Evolutionary conservation across 768 basidiomycete species (phyloP), one percentile per base, ranked within the genome.

Genomic region (Phanerochaete carnosa): DNA sequence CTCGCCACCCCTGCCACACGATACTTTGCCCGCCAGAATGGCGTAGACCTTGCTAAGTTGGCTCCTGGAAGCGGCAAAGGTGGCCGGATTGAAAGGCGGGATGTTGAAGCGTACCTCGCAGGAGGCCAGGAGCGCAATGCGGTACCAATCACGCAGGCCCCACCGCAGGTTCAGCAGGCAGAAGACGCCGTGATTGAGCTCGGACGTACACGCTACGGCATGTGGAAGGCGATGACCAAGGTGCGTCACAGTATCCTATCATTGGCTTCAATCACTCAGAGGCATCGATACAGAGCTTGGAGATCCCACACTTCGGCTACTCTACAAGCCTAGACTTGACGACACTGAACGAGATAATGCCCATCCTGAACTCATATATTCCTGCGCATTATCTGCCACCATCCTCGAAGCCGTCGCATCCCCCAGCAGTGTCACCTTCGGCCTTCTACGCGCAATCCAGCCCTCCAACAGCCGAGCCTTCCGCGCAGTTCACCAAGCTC

Each of bases 161-260:
- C 64, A 33, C 50, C 52, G 23, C 39, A 46, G 32, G 51, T 65
- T 4, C 57, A 58, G 32, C 53, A 58, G 25, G 67, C 61, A 19
- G 64, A 79, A 46, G 89, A 91, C 59, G 74, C 80, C 11, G 75
- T 88, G 2, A 82, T 93, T 2, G 90, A 91, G 55, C 79, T 95
- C 26, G 87, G 86, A 4, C 77, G 91, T 64, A 92, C 90, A 15
- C 78, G 93, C 57, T 83, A 86, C 68, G 86, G 85, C 11, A 95
- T 95, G 93, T 95, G 86, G 87, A 91, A 90, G 65, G 89, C 91
- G 2, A 95, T 95, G 93, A 83, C 79, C 11, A 91, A 90, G 83
- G 91, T 87, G 52, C 28, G 75, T 63, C 22, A 39, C 26, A 49
- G 1, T 29, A 2, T 33, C 16, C 33, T 29, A 28, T 33, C n/a